These are phyloP conservation scores for Iris macrosiphon DNA, from an alignment of 106 monocot genomes.

Conservation along the genomic window DNA sequence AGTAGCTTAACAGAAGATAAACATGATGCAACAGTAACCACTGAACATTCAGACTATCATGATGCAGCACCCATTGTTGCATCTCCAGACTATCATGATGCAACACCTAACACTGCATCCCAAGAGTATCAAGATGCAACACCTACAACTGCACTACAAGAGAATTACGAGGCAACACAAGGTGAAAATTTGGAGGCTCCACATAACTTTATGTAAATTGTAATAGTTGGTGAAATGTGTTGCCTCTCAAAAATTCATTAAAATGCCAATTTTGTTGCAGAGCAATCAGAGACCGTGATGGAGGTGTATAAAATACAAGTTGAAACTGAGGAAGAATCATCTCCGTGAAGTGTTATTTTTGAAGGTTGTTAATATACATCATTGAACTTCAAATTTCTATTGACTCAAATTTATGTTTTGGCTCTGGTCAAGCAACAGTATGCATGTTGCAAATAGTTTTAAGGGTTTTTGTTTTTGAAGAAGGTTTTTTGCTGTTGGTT, in stretches of 20 bases:
- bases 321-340: slow-evolving; percentile 3
- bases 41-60: background rate
- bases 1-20: too few species aligned
- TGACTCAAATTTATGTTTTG: too few species aligned
- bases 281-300: background rate
- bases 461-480: background rate
- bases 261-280: background rate
- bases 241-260: background rate
- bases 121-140: background rate
- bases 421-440: too few species aligned
- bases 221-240: background rate
- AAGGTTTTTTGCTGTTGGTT: background rate
- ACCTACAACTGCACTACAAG: background rate
- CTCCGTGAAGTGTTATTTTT: too few species aligned
- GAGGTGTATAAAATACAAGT: background rate
- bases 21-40: too few species aligned
- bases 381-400: too few species aligned
- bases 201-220: background rate
- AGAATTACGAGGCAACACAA: background rate
- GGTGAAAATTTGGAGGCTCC: background rate
- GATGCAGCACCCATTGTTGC: background rate
- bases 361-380: too few species aligned
- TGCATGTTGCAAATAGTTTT: too few species aligned
- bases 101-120: background rate
- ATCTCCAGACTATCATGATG: background rate